These are phyloP conservation scores for Didymella arachidicola DNA, from an alignment of 2,329 filamentous ascomycete species.

Conservation along the genomic window DNA sequence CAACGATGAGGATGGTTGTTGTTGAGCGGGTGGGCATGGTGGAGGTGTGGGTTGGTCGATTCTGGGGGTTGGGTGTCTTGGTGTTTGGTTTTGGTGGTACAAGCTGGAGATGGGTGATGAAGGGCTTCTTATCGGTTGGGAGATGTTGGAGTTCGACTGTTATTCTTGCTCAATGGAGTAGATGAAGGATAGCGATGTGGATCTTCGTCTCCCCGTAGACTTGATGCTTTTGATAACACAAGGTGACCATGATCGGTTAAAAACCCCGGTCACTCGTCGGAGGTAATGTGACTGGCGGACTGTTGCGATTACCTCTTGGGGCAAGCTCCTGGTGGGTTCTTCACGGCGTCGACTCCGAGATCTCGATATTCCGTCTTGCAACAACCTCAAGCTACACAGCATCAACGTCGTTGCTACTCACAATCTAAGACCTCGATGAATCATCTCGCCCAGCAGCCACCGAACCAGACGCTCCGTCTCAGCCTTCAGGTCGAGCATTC, in stretches of 20 bases:
- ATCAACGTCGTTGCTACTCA: too few species aligned
- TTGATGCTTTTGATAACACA: conserved; percentile 2
- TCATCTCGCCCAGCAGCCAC: too few species aligned
- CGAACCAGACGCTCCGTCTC: too few species aligned
- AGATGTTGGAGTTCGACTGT: conserved; percentile 7
- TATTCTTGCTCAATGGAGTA: conserved; percentile 22
- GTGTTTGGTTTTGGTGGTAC: neutral
- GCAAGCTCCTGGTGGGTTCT: conserved; percentile 5
- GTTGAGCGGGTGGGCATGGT: conserved; percentile 31
- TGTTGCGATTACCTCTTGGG: conserved; percentile 19
- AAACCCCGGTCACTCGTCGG: conserved; percentile 14
- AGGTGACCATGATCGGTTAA: conserved; percentile 5
- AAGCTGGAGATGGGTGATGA: conserved; percentile 11
- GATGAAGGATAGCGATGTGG: conserved; percentile 15
- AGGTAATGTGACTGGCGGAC: conserved; percentile 16
- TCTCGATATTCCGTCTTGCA: neutral
- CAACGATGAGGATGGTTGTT: conserved; percentile 51
- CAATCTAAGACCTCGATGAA: too few species aligned
- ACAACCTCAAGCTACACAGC: too few species aligned
- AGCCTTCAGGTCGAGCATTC: too few species aligned
- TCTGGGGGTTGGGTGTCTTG: neutral
- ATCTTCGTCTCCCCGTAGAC: conserved; percentile 16
- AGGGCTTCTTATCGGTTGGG: conserved; percentile 19
- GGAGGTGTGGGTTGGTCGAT: neutral
- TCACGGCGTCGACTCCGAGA: neutral